These are phyloP conservation scores for Canna indica DNA, from an alignment of 176 grass and related monocot genomes.

Conservation along the genomic window DNA sequence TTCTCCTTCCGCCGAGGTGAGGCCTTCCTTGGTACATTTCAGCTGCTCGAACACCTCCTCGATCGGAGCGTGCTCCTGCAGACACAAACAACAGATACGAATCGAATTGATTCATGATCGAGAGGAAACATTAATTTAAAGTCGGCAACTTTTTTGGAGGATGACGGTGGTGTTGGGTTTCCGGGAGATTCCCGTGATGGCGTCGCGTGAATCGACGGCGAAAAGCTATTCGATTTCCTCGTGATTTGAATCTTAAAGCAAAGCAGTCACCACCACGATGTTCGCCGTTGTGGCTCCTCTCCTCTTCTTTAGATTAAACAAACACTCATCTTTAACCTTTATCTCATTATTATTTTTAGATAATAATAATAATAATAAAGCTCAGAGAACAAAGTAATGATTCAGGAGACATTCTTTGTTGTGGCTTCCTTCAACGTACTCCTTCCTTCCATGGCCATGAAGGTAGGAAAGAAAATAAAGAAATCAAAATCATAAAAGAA, in stretches of 20 bases:
- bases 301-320: background rate
- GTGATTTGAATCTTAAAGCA: background rate
- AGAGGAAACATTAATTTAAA: background rate
- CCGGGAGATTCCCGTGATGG: background rate
- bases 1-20: constrained; percentile 35
- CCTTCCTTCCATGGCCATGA: background rate
- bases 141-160: background rate
- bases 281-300: background rate
- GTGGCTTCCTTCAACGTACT: background rate
- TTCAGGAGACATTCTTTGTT: background rate
- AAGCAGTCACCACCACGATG: background rate
- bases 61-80: constrained; percentile 66
- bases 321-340: background rate
- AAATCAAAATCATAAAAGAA: background rate
- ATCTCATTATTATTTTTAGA: background rate
- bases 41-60: constrained; percentile 80
- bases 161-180: background rate
- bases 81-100: background rate
- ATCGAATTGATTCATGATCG: background rate
- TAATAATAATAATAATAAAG: too few relatives aligned
- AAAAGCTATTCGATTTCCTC: constrained; percentile 1
- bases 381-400: background rate
- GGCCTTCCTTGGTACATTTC: constrained; percentile 44
- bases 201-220: constrained; percentile 3
- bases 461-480: background rate